These are phyloP conservation scores for Botrytis pseudocinerea DNA, from an alignment of 2,329 filamentous ascomycete genomes.

Conservation along the genomic window DNA sequence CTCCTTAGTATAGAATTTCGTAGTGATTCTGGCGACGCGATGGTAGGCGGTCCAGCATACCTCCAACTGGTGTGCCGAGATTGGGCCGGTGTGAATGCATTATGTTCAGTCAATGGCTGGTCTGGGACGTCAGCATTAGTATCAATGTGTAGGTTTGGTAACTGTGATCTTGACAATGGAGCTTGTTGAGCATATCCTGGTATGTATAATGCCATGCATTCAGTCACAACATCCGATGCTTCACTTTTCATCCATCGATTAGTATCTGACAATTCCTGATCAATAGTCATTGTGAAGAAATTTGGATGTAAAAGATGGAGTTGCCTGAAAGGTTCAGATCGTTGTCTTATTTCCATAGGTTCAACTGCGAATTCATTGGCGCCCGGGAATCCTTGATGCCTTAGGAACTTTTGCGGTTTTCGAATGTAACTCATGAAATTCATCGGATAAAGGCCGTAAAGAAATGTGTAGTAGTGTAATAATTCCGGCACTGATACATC, in stretches of 20 bases:
- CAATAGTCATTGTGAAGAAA: constrained; percentile 76
- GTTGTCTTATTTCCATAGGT: constrained; percentile 71
- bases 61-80: constrained; percentile 51
- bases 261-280: constrained; percentile 75
- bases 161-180: constrained; percentile 25
- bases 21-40: constrained; percentile 44
- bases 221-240: constrained; percentile 75
- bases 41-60: constrained; percentile 52
- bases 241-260: constrained; percentile 79
- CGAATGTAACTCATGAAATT: constrained; percentile 86
- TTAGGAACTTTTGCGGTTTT: constrained; percentile 76
- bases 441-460: constrained; percentile 81
- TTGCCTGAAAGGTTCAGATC: constrained; percentile 72
- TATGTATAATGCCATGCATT: constrained; percentile 70
- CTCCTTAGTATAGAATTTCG: constrained; percentile 45
- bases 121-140: constrained; percentile 37
- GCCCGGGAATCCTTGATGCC: constrained; percentile 68
- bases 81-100: constrained; percentile 32
- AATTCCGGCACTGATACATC: constrained; percentile 66
- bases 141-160: constrained; percentile 25
- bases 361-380: constrained; percentile 76
- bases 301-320: constrained; percentile 79
- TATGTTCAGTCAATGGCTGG: constrained; percentile 34
- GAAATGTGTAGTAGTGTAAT: constrained; percentile 74
- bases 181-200: constrained; percentile 33